These are phyloP conservation scores for Tulasnella sp. DNA, from an alignment of 768 basidiomycete species.

Conservation along the genomic window DNA sequence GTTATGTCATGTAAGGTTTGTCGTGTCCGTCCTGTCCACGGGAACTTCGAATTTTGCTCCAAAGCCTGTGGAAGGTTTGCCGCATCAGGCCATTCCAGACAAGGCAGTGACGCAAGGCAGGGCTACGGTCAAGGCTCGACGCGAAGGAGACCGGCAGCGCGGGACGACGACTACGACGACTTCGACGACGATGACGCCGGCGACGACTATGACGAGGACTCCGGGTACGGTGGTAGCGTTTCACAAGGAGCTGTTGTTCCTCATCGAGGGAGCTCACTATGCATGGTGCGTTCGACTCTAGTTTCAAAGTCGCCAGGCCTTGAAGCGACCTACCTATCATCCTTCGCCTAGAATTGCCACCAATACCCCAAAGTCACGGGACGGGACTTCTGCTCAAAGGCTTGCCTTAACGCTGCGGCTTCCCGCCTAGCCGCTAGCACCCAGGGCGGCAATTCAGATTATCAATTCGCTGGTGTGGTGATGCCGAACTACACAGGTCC, in stretches of 20 bases:
- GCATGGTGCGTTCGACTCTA: too few relatives aligned
- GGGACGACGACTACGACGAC: neutral
- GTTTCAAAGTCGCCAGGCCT: too few relatives aligned
- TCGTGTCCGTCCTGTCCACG: slow-evolving; percentile 1
- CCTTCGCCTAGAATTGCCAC: too few relatives aligned
- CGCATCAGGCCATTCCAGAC: neutral
- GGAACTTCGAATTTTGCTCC: neutral
- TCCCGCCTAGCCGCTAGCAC: neutral
- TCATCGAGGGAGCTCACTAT: too few relatives aligned
- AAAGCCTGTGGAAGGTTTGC: neutral
- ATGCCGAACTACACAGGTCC: neutral
- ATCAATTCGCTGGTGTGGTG: neutral
- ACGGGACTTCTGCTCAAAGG: neutral
- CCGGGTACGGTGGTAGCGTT: too few relatives aligned
- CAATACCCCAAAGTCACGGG: slow-evolving; percentile 1
- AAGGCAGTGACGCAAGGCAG: neutral
- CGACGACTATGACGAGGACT: neutral
- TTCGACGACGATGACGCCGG: neutral
- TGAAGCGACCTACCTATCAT: too few relatives aligned
- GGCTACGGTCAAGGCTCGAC: neutral
- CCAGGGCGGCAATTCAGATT: neutral
- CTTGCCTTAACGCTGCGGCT: neutral
- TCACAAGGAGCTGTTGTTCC: too few relatives aligned
- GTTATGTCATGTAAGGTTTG: neutral
- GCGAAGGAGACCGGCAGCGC: neutral